Evolutionary conservation across 371 early-diverging fungal species (phyloP).

Genomic region (Mortierella sp.): DNA sequence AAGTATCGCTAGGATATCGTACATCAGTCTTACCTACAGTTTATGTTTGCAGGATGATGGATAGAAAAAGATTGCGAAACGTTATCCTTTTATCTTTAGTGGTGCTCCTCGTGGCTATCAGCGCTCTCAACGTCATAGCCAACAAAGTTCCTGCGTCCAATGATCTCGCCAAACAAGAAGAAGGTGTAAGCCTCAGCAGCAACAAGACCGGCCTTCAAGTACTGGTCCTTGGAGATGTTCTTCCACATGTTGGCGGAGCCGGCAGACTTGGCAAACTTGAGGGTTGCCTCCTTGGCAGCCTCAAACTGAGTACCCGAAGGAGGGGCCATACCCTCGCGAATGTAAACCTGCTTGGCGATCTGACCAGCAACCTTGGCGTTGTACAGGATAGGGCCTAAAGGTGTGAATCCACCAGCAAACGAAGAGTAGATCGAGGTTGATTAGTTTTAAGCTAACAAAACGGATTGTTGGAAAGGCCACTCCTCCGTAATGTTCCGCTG

Average conservation of each 20-base stretch:
- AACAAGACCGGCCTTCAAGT: conserved; percentile 64
- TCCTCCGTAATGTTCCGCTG: too few relatives aligned
- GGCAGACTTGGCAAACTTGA: conserved; percentile 61
- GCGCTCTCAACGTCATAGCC: conserved; percentile 74
- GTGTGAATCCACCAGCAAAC: too few relatives aligned
- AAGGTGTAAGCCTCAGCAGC: conserved; percentile 77
- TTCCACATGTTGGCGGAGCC: conserved; percentile 61
- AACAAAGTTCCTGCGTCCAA: conserved; percentile 79
- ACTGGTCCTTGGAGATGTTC: conserved; percentile 61
- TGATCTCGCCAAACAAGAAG: conserved; percentile 79
- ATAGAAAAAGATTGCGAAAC: not conserved
- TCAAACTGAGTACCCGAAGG: conserved; percentile 68
- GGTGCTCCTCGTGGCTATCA: conserved; percentile 58
- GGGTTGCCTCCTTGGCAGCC: conserved; percentile 64
- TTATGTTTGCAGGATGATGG: not conserved
- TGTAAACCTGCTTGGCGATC: conserved; percentile 78
- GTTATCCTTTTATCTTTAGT: conserved; percentile 13
- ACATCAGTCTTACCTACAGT: conserved; percentile 11
- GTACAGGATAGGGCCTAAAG: conserved; percentile 61
- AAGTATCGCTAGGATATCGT: not conserved
- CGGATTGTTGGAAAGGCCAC: too few relatives aligned
- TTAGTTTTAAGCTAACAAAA: not conserved
- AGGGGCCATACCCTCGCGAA: conserved; percentile 76
- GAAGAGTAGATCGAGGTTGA: not conserved
- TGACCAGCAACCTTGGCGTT: conserved; percentile 74